Conservation (phyloP, 352 stramenopile genomes). For the Phytophthora kernoviae region DNA sequence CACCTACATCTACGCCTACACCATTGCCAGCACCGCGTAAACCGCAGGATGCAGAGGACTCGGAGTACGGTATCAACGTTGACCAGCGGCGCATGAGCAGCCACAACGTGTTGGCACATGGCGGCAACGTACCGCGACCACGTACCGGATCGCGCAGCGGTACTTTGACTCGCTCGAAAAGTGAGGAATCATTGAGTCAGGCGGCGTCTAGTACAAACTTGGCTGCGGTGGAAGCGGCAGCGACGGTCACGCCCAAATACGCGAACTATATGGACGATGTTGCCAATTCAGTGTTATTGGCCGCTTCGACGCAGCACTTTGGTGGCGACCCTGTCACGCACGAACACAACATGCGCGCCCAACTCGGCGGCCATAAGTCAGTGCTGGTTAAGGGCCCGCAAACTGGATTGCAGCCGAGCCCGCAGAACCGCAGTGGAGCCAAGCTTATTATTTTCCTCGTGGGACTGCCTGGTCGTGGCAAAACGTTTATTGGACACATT, state of each 20-base stretch:
- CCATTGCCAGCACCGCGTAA: constrained; percentile 41
- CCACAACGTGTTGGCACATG: constrained; percentile 28
- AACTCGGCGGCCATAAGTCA: constrained; percentile 77
- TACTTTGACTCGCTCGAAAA: constrained; percentile 75
- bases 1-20: constrained; percentile 27
- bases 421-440: constrained; percentile 49
- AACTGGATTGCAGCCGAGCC: constrained; percentile 33
- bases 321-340: constrained; percentile 81
- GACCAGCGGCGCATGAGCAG: constrained; percentile 37
- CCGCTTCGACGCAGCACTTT: constrained; percentile 86
- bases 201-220: constrained; percentile 20
- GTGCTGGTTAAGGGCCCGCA: constrained; percentile 49
- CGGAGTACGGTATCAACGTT: constrained; percentile 73
- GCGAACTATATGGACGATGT: constrained; percentile 74
- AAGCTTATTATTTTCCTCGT: constrained; percentile 88
- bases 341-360: constrained; percentile 71
- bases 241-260: constrained; percentile 57
- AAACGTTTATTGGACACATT: constrained; percentile 88
- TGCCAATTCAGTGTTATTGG: constrained; percentile 74
- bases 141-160: constrained; percentile 49
- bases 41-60: constrained; percentile 65
- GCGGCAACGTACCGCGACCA: constrained; percentile 29
- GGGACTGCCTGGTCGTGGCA: constrained; percentile 75
- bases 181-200: constrained; percentile 62
- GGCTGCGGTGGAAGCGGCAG: constrained; percentile 18